Conservation (phyloP, 2,329 filamentous ascomycete species). For the Xylariaceae sp. region DNA sequence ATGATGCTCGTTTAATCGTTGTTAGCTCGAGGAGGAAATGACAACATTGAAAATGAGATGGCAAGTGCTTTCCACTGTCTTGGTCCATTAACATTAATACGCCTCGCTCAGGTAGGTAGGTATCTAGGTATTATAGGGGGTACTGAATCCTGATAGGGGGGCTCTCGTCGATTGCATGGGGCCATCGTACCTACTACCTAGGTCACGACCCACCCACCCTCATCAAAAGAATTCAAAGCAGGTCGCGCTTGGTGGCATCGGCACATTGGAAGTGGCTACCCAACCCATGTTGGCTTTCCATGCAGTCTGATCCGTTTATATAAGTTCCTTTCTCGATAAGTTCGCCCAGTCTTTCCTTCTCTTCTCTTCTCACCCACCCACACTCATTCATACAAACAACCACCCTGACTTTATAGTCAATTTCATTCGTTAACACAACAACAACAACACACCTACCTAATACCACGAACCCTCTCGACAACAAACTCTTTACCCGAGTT, state of each 20-base stretch:
- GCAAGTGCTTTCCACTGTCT: conserved; percentile 4
- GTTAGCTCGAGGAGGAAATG: conserved; percentile 1
- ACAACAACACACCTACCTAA: conserved; percentile 36
- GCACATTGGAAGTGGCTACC: conserved; percentile 13
- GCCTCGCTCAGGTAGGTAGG: neutral
- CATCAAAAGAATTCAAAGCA: conserved; percentile 20
- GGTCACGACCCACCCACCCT: conserved; percentile 23
- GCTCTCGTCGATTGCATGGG: conserved; percentile 1
- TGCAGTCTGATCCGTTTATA: conserved; percentile 19
- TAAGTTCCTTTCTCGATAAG: conserved; percentile 24
- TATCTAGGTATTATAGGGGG: neutral
- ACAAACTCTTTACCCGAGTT: conserved; percentile 42
- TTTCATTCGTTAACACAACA: conserved; percentile 60
- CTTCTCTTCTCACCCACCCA: conserved; percentile 55
- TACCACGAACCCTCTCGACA: conserved; percentile 43
- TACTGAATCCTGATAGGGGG: neutral
- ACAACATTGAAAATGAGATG: conserved; percentile 1
- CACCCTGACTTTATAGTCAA: conserved; percentile 63
- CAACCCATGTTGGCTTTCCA: conserved; percentile 15
- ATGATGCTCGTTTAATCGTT: neutral
- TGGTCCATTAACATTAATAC: neutral
- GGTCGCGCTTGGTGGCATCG: conserved; percentile 11
- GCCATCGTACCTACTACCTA: neutral
- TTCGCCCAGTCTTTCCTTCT: conserved; percentile 42
- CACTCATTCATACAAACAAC: conserved; percentile 53